A percentile compares a stretch with the other conserved stretches of the same genome.
Evolutionary conservation across 306 rosid genomes (phyloP).

Genomic region (Citrullus amarus): DNA sequence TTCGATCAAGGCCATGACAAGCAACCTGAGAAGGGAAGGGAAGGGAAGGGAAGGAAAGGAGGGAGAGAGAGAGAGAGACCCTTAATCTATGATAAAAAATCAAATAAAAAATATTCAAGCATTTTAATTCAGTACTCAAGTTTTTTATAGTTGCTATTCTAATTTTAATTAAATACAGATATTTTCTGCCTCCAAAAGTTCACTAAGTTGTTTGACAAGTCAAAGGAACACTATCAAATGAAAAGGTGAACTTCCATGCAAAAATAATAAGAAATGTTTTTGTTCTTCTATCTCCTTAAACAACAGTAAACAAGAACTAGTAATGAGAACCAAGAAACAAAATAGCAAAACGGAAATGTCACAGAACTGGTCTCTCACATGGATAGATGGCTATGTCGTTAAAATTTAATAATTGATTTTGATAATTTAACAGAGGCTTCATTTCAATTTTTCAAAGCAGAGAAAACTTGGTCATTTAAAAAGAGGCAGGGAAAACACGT

Average conservation of each 20-base stretch:
- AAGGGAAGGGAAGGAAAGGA: constrained; percentile 8
- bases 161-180: background rate
- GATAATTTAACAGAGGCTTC: background rate
- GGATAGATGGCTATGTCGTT: background rate
- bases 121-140: background rate
- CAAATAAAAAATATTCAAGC: background rate
- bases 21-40: constrained; percentile 49
- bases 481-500: background rate
- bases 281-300: background rate
- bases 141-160: background rate
- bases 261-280: background rate
- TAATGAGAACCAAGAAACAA: background rate
- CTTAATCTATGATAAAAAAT: background rate
- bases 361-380: background rate
- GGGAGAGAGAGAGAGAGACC: constrained; percentile 3
- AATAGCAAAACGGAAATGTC: background rate
- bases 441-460: background rate
- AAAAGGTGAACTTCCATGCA: background rate
- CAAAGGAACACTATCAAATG: background rate
- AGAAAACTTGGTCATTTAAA: background rate
- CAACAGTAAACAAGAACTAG: background rate
- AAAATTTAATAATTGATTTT: background rate
- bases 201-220: background rate
- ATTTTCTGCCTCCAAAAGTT: background rate
- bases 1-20: constrained; percentile 94